Conservation (phyloP, 2,329 filamentous ascomycete species). For the Pseudogymnoascus sp. region DNA sequence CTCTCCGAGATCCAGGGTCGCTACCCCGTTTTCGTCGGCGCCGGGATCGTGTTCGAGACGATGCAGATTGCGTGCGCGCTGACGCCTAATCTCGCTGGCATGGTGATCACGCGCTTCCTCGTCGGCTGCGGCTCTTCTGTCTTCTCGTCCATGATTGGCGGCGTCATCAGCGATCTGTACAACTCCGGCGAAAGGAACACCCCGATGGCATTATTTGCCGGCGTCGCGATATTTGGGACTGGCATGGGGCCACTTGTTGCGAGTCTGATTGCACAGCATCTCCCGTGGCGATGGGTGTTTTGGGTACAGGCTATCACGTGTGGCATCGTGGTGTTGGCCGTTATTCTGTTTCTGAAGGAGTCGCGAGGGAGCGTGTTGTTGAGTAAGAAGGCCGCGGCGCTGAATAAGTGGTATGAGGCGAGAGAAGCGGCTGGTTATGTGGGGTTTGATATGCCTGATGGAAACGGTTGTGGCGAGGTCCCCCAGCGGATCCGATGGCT, state of each 20-base stretch:
- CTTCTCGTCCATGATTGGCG: constrained; percentile 88
- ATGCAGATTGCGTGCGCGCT: constrained; percentile 69
- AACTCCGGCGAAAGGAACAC: constrained; percentile 72
- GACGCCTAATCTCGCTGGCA: constrained; percentile 61
- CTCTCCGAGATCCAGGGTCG: constrained; percentile 85
- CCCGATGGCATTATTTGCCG: constrained; percentile 86
- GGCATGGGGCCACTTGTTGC: constrained; percentile 69
- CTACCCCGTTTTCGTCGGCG: constrained; percentile 70
- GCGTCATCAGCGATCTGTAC: constrained; percentile 83
- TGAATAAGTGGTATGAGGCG: constrained; percentile 75
- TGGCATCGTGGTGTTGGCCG: constrained; percentile 53
- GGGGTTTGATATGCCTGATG: constrained; percentile 42
- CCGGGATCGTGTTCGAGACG: constrained; percentile 63
- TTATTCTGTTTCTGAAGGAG: constrained; percentile 69
- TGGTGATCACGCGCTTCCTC: constrained; percentile 70
- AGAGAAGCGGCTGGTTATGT: constrained; percentile 51
- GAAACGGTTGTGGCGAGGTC: not conserved
- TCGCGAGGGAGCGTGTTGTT: constrained; percentile 76
- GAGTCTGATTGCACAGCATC: constrained; percentile 60
- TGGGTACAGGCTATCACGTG: constrained; percentile 74
- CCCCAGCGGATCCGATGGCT: constrained; percentile 60
- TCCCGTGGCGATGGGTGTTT: constrained; percentile 80
- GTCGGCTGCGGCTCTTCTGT: constrained; percentile 69
- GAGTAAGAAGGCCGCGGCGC: constrained; percentile 60
- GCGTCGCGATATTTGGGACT: constrained; percentile 68